phyloP scores from a whole-genome alignment of 1,284 basidiomycete genomes.

The Boletus sp. region DNA sequence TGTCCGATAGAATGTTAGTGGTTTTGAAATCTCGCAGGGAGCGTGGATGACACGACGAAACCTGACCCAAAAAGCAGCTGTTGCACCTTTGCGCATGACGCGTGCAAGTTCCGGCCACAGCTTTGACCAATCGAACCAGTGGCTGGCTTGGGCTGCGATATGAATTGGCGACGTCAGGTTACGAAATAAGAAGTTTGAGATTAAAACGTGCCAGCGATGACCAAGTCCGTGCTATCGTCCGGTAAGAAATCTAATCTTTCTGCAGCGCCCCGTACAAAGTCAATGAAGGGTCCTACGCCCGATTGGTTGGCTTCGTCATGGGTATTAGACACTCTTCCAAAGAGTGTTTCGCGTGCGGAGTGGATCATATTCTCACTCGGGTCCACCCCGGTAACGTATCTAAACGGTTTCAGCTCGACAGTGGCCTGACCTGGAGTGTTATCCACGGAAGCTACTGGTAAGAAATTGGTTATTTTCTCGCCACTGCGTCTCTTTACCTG shows the following conservation, averaged over 20 bases:
- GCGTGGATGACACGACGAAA: background rate
- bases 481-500: conserved; percentile 41
- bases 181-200: background rate
- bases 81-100: conserved; percentile 68
- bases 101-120: conserved; percentile 74
- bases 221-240: conserved; percentile 67
- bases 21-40: background rate
- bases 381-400: conserved; percentile 69
- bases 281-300: conserved; percentile 27
- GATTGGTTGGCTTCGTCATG: conserved; percentile 13
- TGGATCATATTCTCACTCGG: conserved; percentile 75
- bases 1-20: conserved; percentile 36
- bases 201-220: conserved; percentile 62
- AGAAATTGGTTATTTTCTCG: background rate
- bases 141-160: conserved; percentile 72
- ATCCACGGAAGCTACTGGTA: conserved; percentile 34
- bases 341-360: conserved; percentile 50
- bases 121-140: conserved; percentile 83
- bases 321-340: background rate
- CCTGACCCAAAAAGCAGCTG: conserved; percentile 77
- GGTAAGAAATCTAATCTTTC: conserved; percentile 60
- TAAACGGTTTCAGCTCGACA: conserved; percentile 60
- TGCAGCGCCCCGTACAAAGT: conserved; percentile 54
- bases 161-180: no score
- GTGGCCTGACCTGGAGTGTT: conserved; percentile 60